Conservation (phyloP, 2,329 filamentous ascomycete genomes). For the Lecanicillium sp. region DNA sequence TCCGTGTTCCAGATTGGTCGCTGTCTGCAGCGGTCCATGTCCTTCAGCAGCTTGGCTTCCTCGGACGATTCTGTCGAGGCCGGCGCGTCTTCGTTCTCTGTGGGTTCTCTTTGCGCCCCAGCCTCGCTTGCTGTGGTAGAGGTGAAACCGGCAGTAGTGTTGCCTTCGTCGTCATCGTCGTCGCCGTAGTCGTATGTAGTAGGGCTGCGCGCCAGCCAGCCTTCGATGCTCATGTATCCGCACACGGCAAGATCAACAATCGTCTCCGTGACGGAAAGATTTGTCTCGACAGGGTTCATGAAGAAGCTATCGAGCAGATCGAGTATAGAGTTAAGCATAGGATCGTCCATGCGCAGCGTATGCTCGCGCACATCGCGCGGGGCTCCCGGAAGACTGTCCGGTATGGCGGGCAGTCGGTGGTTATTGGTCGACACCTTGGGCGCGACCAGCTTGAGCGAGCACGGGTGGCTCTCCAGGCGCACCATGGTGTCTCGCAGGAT, state of each 20-base stretch:
- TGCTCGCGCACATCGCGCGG: conserved; percentile 56
- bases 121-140: conserved; percentile 7
- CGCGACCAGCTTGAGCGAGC: conserved; percentile 62
- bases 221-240: conserved; percentile 76
- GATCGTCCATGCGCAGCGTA: conserved; percentile 57
- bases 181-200: conserved; percentile 54
- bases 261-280: conserved; percentile 78
- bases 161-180: conserved; percentile 32
- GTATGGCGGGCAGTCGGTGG: conserved; percentile 49
- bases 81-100: not conserved
- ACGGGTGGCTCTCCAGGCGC: conserved; percentile 65
- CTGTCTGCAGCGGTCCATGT: conserved; percentile 46
- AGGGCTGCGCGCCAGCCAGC: conserved; percentile 79
- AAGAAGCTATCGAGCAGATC: conserved; percentile 76
- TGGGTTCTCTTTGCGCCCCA: not conserved
- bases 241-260: conserved; percentile 79
- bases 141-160: conserved; percentile 9
- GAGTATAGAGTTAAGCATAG: conserved; percentile 58
- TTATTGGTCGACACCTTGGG: conserved; percentile 53
- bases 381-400: conserved; percentile 52
- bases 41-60: conserved; percentile 34
- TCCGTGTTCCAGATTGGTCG: conserved; percentile 47
- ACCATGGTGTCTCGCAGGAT: conserved; percentile 66
- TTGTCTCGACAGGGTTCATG: conserved; percentile 84
- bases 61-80: conserved; percentile 3